Base-by-base conservation (phyloP, 345 rosid species). In the Litchi chinensis region DNA sequence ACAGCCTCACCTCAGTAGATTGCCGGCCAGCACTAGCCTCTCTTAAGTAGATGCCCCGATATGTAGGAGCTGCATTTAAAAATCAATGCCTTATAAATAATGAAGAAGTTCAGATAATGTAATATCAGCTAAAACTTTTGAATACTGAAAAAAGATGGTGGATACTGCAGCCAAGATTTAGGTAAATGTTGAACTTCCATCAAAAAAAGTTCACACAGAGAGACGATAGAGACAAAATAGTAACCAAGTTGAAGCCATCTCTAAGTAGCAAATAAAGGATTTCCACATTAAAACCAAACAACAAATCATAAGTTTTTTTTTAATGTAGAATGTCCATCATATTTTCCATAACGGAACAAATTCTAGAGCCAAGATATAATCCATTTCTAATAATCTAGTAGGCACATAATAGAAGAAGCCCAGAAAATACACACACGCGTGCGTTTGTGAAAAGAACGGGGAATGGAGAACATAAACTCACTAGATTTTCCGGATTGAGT, bases 41-140 rank as follows among this genome's bases (percentile, higher is more conserved):
- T 88, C 98, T 89, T 75, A 96, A 86, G 86, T 96, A 94, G 84
- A 94, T 89, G 76, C 98, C 98, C n/a, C 98, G 89, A 75, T 88
- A 89, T 63, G 88, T 75, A 70, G 98, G 93, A 82, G 92, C 99
- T 96, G 92, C 85, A 73, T 66, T 80, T 52, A 83, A 50, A 50
- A 85, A 73, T 46, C 5, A 24, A 75, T 12, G 77, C 46, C 24
- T 40, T 64, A 77, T 39, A 52, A 80, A 3, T 65, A 32, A 56
- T 37, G 74, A 73, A 76, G 77, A 43, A 46, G 46, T n/a, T 62
- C 43, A 24, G 65, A 16, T 50, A 65, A 65, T 70, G 24, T 4
- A 48, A 64, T 5, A 43, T 75, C 70, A 75, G 66, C 48, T 44
- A 24, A 18, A 48, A 32, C 64, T 32, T 62, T 50, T 28, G 37